Evolutionary conservation across 768 basidiomycete species (phyloP).

Genomic region (Podaxis sp.): DNA sequence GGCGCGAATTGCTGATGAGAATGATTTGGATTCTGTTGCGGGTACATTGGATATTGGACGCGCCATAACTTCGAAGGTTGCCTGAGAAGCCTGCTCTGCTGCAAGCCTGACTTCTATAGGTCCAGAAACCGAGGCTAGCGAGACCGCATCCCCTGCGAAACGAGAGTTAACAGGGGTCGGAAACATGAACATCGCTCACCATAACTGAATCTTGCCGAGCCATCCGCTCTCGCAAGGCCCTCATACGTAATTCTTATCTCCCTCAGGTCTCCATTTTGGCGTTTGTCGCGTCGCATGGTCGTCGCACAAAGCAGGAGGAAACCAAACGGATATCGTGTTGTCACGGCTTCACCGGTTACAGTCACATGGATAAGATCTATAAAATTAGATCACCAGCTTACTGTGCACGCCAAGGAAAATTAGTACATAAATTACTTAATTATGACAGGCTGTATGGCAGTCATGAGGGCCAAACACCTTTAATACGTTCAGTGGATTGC

Average conservation of each 20-base stretch:
- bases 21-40: constrained; percentile 65
- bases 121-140: constrained; percentile 74
- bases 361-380: not conserved
- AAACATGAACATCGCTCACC: constrained; percentile 35
- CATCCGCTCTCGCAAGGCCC: constrained; percentile 69
- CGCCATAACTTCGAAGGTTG: constrained; percentile 72
- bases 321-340: not conserved
- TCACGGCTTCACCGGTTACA: not conserved
- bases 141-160: constrained; percentile 37
- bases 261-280: constrained; percentile 34
- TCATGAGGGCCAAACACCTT: no score
- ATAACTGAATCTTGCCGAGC: constrained; percentile 71
- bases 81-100: constrained; percentile 67
- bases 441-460: no score
- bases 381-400: not conserved
- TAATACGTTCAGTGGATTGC: not conserved
- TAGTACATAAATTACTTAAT: no score
- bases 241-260: constrained; percentile 50
- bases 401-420: no score
- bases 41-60: constrained; percentile 71
- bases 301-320: not conserved
- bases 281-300: constrained; percentile 34
- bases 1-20: constrained; percentile 52
- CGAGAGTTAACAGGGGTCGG: constrained; percentile 10
- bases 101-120: constrained; percentile 76